Evolutionary conservation across 2,329 filamentous ascomycete species (phyloP), one percentile per base, ranked within the genome.

Genomic region (Pyrenophora seminiperda): DNA sequence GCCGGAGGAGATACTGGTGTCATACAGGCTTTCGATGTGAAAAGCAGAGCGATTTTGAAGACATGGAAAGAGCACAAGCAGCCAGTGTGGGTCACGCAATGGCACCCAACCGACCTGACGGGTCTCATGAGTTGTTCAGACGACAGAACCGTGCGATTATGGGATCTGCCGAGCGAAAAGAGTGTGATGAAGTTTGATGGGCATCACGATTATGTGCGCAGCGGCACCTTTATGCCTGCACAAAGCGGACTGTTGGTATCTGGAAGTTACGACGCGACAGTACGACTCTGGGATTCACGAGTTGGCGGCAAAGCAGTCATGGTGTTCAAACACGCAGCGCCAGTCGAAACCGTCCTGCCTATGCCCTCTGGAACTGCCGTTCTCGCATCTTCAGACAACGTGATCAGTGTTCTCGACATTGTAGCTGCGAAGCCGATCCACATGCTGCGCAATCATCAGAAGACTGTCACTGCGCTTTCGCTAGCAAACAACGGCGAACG

Each of bases 31-130:
- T 99, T 97, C 69, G 94, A 99, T 68, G 85, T 96, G 42, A 86
- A 82, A 70, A 93, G 91, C 49, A 83, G 94, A 57, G 91, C 91
- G 3, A 96, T 99, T 60, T 77, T 99, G 64, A 93, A 94, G 79
- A 97, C 93, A 42, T 99, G 94, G 93, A 86, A 87, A 58, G 85
- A 92, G 62, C 93, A 97, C 77, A 92, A 91, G 76, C 92, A 96
- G 79, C 90, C 94, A 11, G 90, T 96, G 18, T 97, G 93, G 87
- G 85, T 88, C 18, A 93, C 91, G 37, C 88, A 88, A 73, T 99
- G 95, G 82, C 93, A 90, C n/a, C 91, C 91, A 1, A 83, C 82
- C n/a, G 88, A 94, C 54, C 81, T 92, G 58, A 99, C 94, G 0
- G 85, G 85, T 3, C 78, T 97, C 52, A 87, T 99, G 81, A 95